Evolutionary conservation across 768 basidiomycete genomes (phyloP).

Genomic region (Rhizopogon roseolus): DNA sequence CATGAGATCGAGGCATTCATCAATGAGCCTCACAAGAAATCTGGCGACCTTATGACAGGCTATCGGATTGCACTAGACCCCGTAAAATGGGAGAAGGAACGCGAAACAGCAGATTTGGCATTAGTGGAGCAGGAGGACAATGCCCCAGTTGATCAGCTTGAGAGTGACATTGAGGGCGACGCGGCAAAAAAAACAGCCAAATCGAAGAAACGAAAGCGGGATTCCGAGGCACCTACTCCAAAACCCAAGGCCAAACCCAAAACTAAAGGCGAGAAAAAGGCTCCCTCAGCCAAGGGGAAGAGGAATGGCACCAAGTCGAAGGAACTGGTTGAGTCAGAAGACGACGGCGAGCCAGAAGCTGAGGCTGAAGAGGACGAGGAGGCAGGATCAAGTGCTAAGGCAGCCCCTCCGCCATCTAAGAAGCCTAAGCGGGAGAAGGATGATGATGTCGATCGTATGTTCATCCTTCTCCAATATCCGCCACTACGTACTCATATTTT

Average conservation of each 20-base stretch:
- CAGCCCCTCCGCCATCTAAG: slow-evolving; percentile 61
- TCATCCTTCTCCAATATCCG: background rate
- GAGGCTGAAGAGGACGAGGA: slow-evolving; percentile 44
- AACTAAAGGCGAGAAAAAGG: slow-evolving; percentile 39
- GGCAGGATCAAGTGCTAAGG: slow-evolving; percentile 46
- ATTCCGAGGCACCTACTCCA: slow-evolving; percentile 40
- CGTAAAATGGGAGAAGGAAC: slow-evolving; percentile 55
- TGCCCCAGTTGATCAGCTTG: slow-evolving; percentile 64
- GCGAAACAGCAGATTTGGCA: slow-evolving; percentile 26
- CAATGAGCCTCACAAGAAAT: slow-evolving; percentile 70
- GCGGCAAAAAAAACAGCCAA: slow-evolving; percentile 41
- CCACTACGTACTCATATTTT: slow-evolving; percentile 5
- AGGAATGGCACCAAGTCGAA: slow-evolving; percentile 61
- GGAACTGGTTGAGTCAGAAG: slow-evolving; percentile 64
- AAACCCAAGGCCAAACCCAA: slow-evolving; percentile 40
- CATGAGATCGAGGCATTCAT: slow-evolving; percentile 86
- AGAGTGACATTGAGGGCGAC: slow-evolving; percentile 48
- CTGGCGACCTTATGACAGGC: slow-evolving; percentile 68
- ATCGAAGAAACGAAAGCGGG: slow-evolving; percentile 60
- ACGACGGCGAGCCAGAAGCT: slow-evolving; percentile 44
- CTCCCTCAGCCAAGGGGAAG: slow-evolving; percentile 29
- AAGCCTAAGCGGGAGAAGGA: slow-evolving; percentile 58
- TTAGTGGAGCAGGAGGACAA: slow-evolving; percentile 48
- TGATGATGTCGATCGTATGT: slow-evolving; percentile 55
- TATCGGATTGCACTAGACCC: slow-evolving; percentile 78